These are phyloP conservation scores for Pichia sp. DNA, from an alignment of 1,139 yeast species.

Conservation along the genomic window DNA sequence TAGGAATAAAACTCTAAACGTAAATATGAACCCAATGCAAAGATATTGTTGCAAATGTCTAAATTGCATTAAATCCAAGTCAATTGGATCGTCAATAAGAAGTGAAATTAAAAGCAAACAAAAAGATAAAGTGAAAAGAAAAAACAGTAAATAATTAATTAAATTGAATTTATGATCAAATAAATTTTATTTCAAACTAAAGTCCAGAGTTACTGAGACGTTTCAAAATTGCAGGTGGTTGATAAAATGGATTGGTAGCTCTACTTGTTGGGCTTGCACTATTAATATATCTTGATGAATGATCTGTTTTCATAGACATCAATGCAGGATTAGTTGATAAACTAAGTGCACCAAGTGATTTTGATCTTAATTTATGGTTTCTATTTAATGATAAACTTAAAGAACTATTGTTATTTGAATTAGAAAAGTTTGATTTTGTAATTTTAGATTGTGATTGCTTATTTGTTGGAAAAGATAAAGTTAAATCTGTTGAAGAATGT, in stretches of 20 bases:
- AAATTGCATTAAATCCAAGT: neutral
- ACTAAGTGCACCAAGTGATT: slow-evolving; percentile 8
- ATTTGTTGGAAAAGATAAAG: neutral
- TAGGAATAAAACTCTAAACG: too few relatives aligned
- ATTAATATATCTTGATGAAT: neutral
- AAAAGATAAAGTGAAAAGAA: too few relatives aligned
- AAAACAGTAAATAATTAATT: too few relatives aligned
- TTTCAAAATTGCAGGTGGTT: slow-evolving; percentile 23
- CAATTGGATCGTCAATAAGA: neutral
- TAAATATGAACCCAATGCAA: too few relatives aligned
- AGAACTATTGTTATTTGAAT: neutral
- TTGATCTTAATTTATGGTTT: slow-evolving; percentile 9
- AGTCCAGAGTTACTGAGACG: slow-evolving; percentile 9
- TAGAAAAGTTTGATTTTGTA: neutral
- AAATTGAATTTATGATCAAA: too few relatives aligned
- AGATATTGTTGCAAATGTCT: too few relatives aligned
- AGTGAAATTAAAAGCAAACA: neutral
- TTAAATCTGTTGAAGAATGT: slow-evolving; percentile 5
- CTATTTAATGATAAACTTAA: neutral
- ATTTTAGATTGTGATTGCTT: neutral
- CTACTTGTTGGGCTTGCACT: slow-evolving; percentile 6
- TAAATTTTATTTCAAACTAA: too few relatives aligned
- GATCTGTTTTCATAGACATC: neutral
- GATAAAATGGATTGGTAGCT: slow-evolving; percentile 24
- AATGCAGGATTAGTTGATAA: neutral